Base-by-base conservation (phyloP, 2,329 filamentous ascomycete species). In the Elsinoe necatrix region DNA sequence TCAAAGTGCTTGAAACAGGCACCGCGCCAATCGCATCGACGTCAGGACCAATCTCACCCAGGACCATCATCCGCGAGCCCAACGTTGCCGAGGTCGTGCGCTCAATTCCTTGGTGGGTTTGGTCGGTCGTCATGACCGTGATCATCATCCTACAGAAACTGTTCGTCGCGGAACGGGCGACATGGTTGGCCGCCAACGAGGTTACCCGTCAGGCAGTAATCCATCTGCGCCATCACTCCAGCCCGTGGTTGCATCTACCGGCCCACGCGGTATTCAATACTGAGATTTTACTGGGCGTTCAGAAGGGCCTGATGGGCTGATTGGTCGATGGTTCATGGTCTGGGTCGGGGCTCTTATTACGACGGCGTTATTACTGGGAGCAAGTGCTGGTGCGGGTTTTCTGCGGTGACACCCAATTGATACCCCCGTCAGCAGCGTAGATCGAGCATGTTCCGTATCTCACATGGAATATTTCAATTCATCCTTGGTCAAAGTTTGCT, bases 371-470 rank as follows among this genome's bases (percentile, higher is more conserved):
- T 39, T 37, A 5, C 18, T 52, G 16, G 48, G 20, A 39, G 25
- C 21, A 39, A 39, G 31, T 16, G 48, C 29, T 52, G 18, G 48
- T n/a, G 16, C 16, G 48, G 21, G 16, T 29, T 6, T 37, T 23
- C 47, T 52, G 48, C 48, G 48, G 31, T 52, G 31, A 52, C 20
- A 52, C 48, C 48, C 48, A 52, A 52, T 35, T 45, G 48, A 52
- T 37, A 52, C 48, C 48, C 48, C 31, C 18, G 34, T 37, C 29
- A 31, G 29, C 18, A 18, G 5, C 18, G 34, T 29, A 52, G 48
- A 52, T 37, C 48, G 16, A 37, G 5, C 29, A 23, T 18, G 7
- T 21, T 51, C 20, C 47, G 34, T n/a, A 37, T 34, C 31, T 52
- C 11, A 29, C n/a, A 25, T 39, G 14, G 14, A 52, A 21, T 25